Percentiles rank a stretch among this genome's conserved stretches.
These are phyloP conservation scores for Candida mattraensis DNA, from an alignment of 805 yeast genomes.

Conservation along the genomic window DNA sequence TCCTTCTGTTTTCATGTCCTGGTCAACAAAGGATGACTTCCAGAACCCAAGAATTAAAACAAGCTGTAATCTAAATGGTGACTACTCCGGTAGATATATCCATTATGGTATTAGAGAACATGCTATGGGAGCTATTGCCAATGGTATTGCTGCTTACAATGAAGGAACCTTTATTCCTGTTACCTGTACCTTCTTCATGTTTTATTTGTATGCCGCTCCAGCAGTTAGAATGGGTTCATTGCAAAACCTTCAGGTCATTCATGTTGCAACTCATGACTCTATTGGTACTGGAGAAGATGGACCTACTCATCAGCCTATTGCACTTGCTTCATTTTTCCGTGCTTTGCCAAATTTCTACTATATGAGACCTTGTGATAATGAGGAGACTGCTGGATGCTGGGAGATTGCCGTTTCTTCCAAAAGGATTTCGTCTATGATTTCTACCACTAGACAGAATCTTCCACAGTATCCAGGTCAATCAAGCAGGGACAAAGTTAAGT, in stretches of 20 bases:
- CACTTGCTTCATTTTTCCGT: constrained; percentile 75
- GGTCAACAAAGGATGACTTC: constrained; percentile 82
- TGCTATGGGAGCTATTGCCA: constrained; percentile 97
- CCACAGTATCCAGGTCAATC: constrained; percentile 92
- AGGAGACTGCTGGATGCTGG: constrained; percentile 81
- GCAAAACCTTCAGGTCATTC: constrained; percentile 75
- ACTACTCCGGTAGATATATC: constrained; percentile 86
- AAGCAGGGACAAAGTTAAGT: constrained; percentile 74
- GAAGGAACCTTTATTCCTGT: constrained; percentile 78
- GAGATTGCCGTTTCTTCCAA: constrained; percentile 57
- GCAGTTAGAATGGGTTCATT: constrained; percentile 82
- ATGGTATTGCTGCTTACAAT: constrained; percentile 91
- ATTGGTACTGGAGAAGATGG: constrained; percentile 91
- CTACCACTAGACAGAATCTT: constrained; percentile 78
- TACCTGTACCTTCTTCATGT: constrained; percentile 69
- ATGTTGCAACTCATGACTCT: constrained; percentile 89
- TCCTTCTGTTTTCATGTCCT: constrained; percentile 84
- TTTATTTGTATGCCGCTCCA: constrained; percentile 78
- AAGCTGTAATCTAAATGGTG: constrained; percentile 58
- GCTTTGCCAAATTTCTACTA: constrained; percentile 77
- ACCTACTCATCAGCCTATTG: constrained; percentile 90
- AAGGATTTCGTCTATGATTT: constrained; percentile 68
- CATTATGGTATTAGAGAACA: constrained; percentile 98
- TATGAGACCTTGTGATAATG: constrained; percentile 92
- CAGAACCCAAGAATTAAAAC: constrained; percentile 67